phyloP scores from a whole-genome alignment of 108 stramenopile genomes.

The Epithemia pelagica region DNA sequence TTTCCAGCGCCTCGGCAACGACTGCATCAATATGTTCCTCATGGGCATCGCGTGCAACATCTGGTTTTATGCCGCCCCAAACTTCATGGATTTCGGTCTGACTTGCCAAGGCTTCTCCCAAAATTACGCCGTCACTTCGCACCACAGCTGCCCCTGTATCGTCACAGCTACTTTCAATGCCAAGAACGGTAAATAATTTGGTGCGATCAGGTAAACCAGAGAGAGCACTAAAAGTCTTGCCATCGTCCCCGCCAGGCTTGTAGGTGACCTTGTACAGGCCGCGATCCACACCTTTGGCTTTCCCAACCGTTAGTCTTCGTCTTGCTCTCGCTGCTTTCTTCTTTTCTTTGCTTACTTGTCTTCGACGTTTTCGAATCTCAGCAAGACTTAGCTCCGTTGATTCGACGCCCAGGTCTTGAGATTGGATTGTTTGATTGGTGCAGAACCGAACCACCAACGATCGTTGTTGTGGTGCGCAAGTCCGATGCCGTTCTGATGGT shows the following conservation, averaged over 20 bases:
- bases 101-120: slow-evolving; percentile 88
- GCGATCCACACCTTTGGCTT: slow-evolving; percentile 82
- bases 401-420: too few species aligned
- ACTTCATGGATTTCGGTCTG: slow-evolving; percentile 91
- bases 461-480: too few species aligned
- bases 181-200: slow-evolving; percentile 76
- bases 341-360: neutral
- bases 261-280: slow-evolving; percentile 63
- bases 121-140: slow-evolving; percentile 85
- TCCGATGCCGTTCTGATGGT: too few species aligned
- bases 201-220: slow-evolving; percentile 59
- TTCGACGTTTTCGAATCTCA: neutral
- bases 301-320: slow-evolving; percentile 48
- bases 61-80: slow-evolving; percentile 94
- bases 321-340: neutral
- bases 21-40: slow-evolving; percentile 78
- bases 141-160: slow-evolving; percentile 92
- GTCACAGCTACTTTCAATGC: slow-evolving; percentile 97
- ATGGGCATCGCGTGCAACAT: slow-evolving; percentile 85
- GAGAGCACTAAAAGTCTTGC: slow-evolving; percentile 42
- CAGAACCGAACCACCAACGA: too few species aligned
- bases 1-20: slow-evolving; percentile 64
- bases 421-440: too few species aligned
- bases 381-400: neutral
- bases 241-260: slow-evolving; percentile 52